Evolutionary conservation across 1,284 basidiomycete species (phyloP).

Genomic region (Moesziomyces sp.): DNA sequence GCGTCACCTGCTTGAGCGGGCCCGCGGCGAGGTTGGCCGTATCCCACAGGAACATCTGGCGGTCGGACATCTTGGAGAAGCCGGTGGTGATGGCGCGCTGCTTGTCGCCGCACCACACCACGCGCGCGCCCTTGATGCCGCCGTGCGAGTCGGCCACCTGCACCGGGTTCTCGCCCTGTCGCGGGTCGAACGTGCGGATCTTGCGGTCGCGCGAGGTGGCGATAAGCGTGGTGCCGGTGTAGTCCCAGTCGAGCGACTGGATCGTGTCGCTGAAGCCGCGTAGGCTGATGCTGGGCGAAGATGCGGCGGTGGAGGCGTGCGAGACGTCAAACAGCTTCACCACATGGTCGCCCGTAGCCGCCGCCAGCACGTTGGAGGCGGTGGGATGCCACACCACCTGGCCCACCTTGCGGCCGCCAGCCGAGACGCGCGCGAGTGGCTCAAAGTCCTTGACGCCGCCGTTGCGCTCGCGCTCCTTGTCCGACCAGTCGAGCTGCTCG

Average conservation of each 20-base stretch:
- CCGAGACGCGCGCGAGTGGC: conserved; percentile 73
- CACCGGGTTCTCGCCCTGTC: conserved; percentile 82
- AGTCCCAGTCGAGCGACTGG: conserved; percentile 86
- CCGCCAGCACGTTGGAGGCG: conserved; percentile 85
- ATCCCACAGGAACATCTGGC: conserved; percentile 79
- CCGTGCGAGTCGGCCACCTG: conserved; percentile 85
- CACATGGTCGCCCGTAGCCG: conserved; percentile 85
- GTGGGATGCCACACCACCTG: conserved; percentile 96
- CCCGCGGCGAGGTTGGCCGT: conserved; percentile 46
- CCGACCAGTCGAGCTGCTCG: conserved; percentile 57
- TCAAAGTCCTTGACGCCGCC: conserved; percentile 79
- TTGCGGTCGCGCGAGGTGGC: conserved; percentile 88
- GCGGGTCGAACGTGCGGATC: conserved; percentile 87
- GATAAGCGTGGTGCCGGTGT: conserved; percentile 78
- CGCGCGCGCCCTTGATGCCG: conserved; percentile 91
- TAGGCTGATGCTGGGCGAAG: conserved; percentile 71
- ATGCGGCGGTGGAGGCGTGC: conserved; percentile 68
- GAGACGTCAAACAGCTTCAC: conserved; percentile 86
- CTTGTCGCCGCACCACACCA: conserved; percentile 88
- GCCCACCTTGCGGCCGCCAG: conserved; percentile 80
- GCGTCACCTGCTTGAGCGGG: conserved; percentile 50
- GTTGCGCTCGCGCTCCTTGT: conserved; percentile 57
- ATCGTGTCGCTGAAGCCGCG: conserved; percentile 86
- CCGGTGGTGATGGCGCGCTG: conserved; percentile 89
- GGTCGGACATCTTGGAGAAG: conserved; percentile 92